Conservation (phyloP, 1,139 yeast species). For the Pichiaceae sp. region DNA sequence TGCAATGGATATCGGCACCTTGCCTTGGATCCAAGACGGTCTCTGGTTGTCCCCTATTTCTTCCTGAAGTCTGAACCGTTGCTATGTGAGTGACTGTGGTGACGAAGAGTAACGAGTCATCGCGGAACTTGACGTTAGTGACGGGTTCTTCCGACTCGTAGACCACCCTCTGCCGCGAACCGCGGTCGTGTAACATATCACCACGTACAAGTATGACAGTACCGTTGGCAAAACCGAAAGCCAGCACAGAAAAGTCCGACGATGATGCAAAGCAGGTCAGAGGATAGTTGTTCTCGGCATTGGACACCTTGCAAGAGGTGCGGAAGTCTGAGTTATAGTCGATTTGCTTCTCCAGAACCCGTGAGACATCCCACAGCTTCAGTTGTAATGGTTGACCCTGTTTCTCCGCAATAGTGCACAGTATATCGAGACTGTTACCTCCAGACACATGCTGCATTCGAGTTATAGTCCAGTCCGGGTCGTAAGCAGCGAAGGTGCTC, state of each 20-base stretch:
- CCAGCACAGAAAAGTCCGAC: slow-evolving; percentile 54
- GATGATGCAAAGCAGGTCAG: slow-evolving; percentile 57
- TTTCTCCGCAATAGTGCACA: slow-evolving; percentile 68
- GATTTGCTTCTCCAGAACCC: slow-evolving; percentile 26
- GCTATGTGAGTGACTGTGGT: slow-evolving; percentile 65
- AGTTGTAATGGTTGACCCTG: slow-evolving; percentile 62
- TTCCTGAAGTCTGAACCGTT: slow-evolving; percentile 71
- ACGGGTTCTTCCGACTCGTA: slow-evolving; percentile 72
- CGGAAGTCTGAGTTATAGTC: slow-evolving; percentile 22
- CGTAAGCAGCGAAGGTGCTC: slow-evolving; percentile 54
- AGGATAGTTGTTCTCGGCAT: slow-evolving; percentile 54
- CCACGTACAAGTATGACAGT: slow-evolving; percentile 77
- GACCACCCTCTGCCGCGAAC: slow-evolving; percentile 76
- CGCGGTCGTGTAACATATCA: slow-evolving; percentile 80
- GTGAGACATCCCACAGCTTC: slow-evolving; percentile 65
- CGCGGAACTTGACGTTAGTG: slow-evolving; percentile 61
- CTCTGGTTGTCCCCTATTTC: slow-evolving; percentile 64
- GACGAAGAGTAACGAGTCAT: slow-evolving; percentile 40
- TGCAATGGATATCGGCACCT: slow-evolving; percentile 73
- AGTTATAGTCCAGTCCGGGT: slow-evolving; percentile 54
- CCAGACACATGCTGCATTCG: slow-evolving; percentile 37
- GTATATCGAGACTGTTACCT: slow-evolving; percentile 18
- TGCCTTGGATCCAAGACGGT: slow-evolving; percentile 47
- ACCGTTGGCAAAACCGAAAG: slow-evolving; percentile 85
- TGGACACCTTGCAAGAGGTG: slow-evolving; percentile 18